Conservation (phyloP, 2,329 filamentous ascomycete species). For the Fusarium denticulatum region DNA sequence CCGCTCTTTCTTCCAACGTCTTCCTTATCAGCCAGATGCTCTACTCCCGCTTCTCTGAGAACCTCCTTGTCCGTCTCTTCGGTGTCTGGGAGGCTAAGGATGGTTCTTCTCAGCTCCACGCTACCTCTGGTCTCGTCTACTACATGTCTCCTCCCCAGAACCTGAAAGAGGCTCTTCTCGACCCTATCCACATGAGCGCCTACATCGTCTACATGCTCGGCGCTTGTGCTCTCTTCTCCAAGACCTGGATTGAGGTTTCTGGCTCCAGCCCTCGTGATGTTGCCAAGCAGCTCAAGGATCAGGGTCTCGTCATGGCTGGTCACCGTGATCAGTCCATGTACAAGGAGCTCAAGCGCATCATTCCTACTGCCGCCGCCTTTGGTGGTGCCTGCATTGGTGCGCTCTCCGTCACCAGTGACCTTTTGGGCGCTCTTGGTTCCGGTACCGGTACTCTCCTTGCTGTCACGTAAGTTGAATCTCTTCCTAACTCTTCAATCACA, state of each 20-base stretch:
- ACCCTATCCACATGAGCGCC: conserved; percentile 94
- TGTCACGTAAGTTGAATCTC: conserved; percentile 83
- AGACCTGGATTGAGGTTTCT: conserved; percentile 99
- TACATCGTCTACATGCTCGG: conserved; percentile 99
- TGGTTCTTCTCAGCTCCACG: conserved; percentile 93
- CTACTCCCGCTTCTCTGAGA: conserved; percentile 98
- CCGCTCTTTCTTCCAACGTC: conserved; percentile 96
- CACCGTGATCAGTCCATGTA: conserved; percentile 99
- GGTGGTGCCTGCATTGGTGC: conserved; percentile 99
- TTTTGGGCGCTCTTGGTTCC: conserved; percentile 93
- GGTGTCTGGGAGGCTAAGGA: conserved; percentile 99
- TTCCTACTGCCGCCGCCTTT: conserved; percentile 96
- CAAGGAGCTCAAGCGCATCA: conserved; percentile 99
- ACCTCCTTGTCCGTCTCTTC: conserved; percentile 95
- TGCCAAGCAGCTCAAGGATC: conserved; percentile 99
- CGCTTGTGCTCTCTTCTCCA: conserved; percentile 98
- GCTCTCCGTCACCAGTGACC: conserved; percentile 92
- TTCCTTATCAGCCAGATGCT: conserved; percentile 99
- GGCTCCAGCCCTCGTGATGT: conserved; percentile 97
- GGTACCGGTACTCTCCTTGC: conserved; percentile 98
- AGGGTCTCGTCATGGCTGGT: conserved; percentile 98
- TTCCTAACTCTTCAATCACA: conserved; percentile 38
- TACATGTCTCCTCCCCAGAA: conserved; percentile 99
- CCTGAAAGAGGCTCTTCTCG: conserved; percentile 95
- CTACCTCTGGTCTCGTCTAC: conserved; percentile 93